Base-by-base conservation (phyloP, 108 stramenopile genomes). In the Stephanodiscus triporus region DNA sequence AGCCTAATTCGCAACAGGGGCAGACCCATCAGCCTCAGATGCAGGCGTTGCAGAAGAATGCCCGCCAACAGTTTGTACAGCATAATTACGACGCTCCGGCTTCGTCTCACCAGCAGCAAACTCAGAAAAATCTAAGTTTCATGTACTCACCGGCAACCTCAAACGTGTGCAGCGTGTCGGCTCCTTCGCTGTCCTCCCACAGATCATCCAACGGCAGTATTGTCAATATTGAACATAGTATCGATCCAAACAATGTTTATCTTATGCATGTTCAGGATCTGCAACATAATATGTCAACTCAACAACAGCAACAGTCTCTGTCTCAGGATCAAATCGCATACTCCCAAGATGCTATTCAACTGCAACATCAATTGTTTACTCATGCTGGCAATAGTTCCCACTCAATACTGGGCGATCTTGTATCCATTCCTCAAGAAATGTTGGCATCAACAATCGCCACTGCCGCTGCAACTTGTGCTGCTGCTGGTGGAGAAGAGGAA, bases 31-130 rank as follows among this genome's bases (percentile, higher is more conserved):
- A 38, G 10, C 2, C 61, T 19, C 61, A 38, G 61, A 62, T n/a
- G 19, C 45, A 47, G 20, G 38, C 22, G 19, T 2, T 50, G 7
- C 72, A 49, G 14, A 63, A 74, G 49, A 59, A 72, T 32, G 32
- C 40, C 22, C 72, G 64, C 30, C 69, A 70, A 32, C 60, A 27
- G 40, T 48, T 30, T 6, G 14, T 16, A 8, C 59, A 29, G 6
- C 23, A 60, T 48, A 51, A 53, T 9, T 49, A 71, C 32, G 24
- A 22, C 9, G 23, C 20, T 3, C 51, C 51, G 51, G 23, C 20
- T 24, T n/a, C 20, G 8, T 6, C 24, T 22, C 51, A 53, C 51
- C 23, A 22, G 23, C 8, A 20, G 51, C 51, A 53, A 4, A 22
- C 20, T 6, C 56, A 57, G 56, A 29, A 57, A 29, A 57, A 9